Evolutionary conservation across 1,139 yeast genomes (phyloP).

Genomic region (Geotrichum restrictum): DNA sequence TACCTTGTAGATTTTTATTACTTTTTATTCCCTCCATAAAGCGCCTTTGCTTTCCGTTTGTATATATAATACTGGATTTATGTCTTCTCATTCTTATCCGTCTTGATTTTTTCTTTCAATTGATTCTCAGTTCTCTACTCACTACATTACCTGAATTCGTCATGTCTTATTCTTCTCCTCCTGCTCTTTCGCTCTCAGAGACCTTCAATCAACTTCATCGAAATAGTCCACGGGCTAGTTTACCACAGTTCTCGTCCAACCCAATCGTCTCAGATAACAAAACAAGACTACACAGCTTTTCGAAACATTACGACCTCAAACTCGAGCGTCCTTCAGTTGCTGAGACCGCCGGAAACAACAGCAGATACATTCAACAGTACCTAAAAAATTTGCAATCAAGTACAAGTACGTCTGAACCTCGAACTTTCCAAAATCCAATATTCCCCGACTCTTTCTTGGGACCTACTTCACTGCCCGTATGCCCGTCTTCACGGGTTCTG

Average conservation of each 20-base stretch:
- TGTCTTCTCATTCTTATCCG: no score
- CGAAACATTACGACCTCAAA: not conserved
- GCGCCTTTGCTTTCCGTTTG: no score
- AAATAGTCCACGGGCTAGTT: not conserved
- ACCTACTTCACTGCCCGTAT: no score
- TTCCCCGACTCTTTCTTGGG: not conserved
- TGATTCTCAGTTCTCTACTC: not conserved
- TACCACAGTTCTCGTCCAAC: no score
- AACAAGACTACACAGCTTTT: no score
- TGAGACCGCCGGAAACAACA: not conserved
- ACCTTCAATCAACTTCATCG: not conserved
- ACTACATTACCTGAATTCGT: not conserved
- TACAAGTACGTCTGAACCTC: not conserved
- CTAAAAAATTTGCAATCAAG: not conserved
- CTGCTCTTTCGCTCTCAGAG: not conserved
- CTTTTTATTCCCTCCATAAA: no score
- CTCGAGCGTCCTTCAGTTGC: not conserved
- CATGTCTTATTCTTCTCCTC: not conserved
- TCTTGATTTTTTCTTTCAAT: not conserved
- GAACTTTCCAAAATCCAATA: not conserved
- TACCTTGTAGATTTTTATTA: no score
- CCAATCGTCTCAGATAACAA: no score
- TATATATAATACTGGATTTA: no score
- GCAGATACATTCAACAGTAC: conserved; percentile 3
- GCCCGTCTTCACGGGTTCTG: no score